phyloP scores from a whole-genome alignment of 1,139 yeast genomes.

The Diutina siamensis region DNA sequence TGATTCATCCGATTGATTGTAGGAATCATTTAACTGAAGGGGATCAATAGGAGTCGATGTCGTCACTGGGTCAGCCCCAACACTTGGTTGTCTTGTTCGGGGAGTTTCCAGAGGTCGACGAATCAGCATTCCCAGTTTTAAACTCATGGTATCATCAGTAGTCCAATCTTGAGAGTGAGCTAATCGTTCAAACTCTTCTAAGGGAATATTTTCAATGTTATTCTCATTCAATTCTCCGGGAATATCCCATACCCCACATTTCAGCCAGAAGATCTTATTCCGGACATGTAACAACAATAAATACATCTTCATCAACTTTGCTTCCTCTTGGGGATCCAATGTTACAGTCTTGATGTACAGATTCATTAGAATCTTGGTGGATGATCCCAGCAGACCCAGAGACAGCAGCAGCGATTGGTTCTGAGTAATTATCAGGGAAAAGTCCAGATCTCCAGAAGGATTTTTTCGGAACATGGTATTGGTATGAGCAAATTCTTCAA shows the following conservation, averaged over 20 bases:
- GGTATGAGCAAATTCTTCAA: constrained; percentile 15
- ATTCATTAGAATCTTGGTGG: not conserved
- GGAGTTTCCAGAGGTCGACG: not conserved
- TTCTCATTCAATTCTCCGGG: constrained; percentile 19
- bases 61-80: not conserved
- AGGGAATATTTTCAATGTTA: constrained; percentile 3
- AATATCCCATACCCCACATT: constrained; percentile 57
- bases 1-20: not conserved
- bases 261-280: constrained; percentile 65
- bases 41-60: not conserved
- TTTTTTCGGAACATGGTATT: constrained; percentile 13
- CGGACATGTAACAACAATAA: constrained; percentile 21
- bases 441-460: constrained; percentile 17
- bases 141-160: not conserved
- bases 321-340: constrained; percentile 13
- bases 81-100: not conserved
- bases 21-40: not conserved
- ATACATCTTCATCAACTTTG: constrained; percentile 15
- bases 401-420: not conserved
- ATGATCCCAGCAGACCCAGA: constrained; percentile 1
- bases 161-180: not conserved
- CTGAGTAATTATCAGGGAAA: constrained; percentile 6
- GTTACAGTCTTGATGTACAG: constrained; percentile 8
- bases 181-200: constrained; percentile 5
- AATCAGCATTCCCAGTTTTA: not conserved